Evolutionary conservation across 306 rosid species (phyloP), one percentile per base, ranked within the genome.

Genomic region (Biancaea sappan): DNA sequence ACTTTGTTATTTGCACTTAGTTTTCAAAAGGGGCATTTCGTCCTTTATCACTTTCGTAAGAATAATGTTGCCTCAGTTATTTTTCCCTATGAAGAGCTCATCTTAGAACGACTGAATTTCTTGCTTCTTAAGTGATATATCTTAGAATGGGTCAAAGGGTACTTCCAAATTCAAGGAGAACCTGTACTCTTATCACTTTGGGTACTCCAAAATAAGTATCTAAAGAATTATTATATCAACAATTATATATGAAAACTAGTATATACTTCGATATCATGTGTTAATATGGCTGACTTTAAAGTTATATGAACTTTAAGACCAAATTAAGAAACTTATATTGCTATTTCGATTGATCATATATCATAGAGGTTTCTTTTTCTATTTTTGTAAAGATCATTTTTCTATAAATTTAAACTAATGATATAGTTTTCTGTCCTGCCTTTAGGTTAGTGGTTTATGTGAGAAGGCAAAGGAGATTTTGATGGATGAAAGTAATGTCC

Each of bases 401-500:
- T 44, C 44, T 68, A n/a, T 69, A 60, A 40, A 35, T 53, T 21
- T 64, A 78, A 44, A 72, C 52, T 46, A 35, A 64, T 73, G 26
- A 47, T 69, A 37, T 25, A 51, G 77, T 84, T 71, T 82, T 51
- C 38, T 73, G 81, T 75, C 53, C 13, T 80, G 64, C 67, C 41
- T 86, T 76, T 72, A 92, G 99, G 99, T 95, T 78, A 88, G 84
- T 84, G 82, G 34, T 62, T 85, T 95, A 77, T 90, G 98, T 19
- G 99, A 90, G 82, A 92, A 95, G 78, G 99, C 98, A 13, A 95
- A 88, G 83, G 99, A 95, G 84, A 86, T 92, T 61, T 80, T 95
- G 82, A 92, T 88, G 96, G 97, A 86, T 68, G 99, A 92, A 80
- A 95, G 98, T 84, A 95, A 95, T 78, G 99, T 95, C 63, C 99